These are phyloP conservation scores for Cyberlindnera saturnus DNA, from an alignment of 805 yeast genomes.

Conservation along the genomic window DNA sequence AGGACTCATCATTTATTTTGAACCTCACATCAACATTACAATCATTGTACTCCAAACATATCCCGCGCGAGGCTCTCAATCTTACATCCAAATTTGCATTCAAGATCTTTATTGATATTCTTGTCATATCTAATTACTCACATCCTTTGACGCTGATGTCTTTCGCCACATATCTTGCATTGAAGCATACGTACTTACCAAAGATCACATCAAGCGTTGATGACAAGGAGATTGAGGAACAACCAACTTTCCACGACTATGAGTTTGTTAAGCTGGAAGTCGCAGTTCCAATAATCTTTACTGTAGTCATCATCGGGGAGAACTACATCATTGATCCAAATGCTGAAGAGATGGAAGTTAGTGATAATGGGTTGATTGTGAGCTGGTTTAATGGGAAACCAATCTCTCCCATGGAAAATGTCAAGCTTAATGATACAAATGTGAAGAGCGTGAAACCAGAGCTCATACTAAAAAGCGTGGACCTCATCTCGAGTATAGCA, in stretches of 20 bases:
- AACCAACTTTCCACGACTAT: constrained; percentile 87
- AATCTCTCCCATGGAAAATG: constrained; percentile 65
- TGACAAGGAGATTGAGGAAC: constrained; percentile 64
- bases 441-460: constrained; percentile 50
- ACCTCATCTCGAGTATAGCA: constrained; percentile 57
- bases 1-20: constrained; percentile 65
- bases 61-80: constrained; percentile 47
- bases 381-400: constrained; percentile 67
- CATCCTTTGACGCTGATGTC: constrained; percentile 80
- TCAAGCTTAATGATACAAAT: constrained; percentile 48
- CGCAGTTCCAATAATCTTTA: constrained; percentile 71
- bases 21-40: constrained; percentile 59
- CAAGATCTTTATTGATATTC: constrained; percentile 72
- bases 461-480: constrained; percentile 47
- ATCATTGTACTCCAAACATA: constrained; percentile 43
- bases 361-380: constrained; percentile 75
- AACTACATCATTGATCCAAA: constrained; percentile 78
- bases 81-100: constrained; percentile 72
- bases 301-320: constrained; percentile 68
- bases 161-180: constrained; percentile 73
- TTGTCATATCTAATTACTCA: constrained; percentile 70
- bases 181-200: constrained; percentile 74
- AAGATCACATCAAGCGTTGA: constrained; percentile 62
- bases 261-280: constrained; percentile 55
- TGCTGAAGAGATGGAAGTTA: constrained; percentile 78